Conservation (phyloP, 129 eudicot genomes). For the Mikania micrantha region DNA sequence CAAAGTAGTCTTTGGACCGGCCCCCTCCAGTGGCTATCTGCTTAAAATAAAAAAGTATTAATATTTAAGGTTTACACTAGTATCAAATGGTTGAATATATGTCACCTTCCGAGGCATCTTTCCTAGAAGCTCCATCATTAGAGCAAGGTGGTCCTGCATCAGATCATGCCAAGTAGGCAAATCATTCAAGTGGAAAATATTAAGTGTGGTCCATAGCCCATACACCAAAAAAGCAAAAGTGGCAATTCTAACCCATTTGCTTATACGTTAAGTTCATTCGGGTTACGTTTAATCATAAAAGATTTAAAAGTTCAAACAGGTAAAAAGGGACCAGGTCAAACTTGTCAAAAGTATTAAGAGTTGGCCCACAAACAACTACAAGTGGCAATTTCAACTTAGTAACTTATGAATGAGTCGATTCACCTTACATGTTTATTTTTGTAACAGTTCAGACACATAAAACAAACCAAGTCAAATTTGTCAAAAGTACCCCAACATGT, state of each 20-base stretch:
- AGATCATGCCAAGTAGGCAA: conserved; percentile 16
- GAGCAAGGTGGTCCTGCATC: conserved; percentile 96
- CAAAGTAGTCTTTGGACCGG: conserved; percentile 88
- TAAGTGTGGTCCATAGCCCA: background rate
- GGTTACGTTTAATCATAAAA: background rate
- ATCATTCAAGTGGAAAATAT: background rate
- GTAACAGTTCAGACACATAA: background rate
- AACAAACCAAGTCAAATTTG: background rate
- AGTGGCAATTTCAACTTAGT: background rate
- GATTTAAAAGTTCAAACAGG: no score
- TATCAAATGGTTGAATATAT: background rate
- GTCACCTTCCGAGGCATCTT: conserved; percentile 89
- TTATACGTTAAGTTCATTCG: background rate
- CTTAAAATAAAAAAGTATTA: conserved; percentile 4
- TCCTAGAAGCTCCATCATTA: conserved; percentile 96
- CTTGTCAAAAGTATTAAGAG: no score
- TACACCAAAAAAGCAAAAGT: conserved; percentile 3
- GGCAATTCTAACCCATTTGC: background rate
- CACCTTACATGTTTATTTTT: background rate
- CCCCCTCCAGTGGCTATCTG: conserved; percentile 73
- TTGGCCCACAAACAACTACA: no score
- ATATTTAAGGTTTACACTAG: background rate
- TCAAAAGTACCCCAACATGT: background rate
- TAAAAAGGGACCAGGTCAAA: no score
- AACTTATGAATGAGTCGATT: background rate